phyloP scores from a whole-genome alignment of 2,329 filamentous ascomycete genomes.

The Aureobasidium sp. region DNA sequence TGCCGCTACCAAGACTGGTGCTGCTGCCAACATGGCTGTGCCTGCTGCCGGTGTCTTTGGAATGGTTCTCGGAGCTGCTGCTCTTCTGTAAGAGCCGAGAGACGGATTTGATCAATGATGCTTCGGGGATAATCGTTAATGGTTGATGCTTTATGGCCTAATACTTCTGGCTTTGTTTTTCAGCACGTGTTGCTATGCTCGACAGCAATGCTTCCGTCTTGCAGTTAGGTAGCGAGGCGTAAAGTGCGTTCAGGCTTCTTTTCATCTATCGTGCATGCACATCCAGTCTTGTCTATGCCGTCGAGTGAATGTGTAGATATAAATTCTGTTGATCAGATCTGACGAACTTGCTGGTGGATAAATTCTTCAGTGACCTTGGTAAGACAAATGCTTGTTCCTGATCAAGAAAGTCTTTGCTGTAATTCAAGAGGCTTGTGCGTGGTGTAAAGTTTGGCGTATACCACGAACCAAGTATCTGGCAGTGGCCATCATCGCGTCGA shows the following conservation, averaged over 20 bases:
- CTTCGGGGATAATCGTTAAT: background rate
- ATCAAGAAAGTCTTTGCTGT: too few relatives aligned
- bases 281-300: too few relatives aligned
- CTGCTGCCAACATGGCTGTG: constrained; percentile 5
- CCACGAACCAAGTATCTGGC: too few relatives aligned
- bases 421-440: too few relatives aligned
- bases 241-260: background rate
- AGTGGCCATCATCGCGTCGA: too few relatives aligned
- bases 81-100: constrained; percentile 9
- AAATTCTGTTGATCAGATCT: background rate
- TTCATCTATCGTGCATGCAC: background rate
- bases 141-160: background rate
- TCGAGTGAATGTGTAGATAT: too few relatives aligned
- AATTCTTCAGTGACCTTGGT: too few relatives aligned
- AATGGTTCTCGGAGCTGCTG: constrained; percentile 12
- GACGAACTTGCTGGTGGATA: too few relatives aligned
- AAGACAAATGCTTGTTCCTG: too few relatives aligned
- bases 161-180: background rate
- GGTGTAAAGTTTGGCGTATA: too few relatives aligned
- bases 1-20: constrained; percentile 3
- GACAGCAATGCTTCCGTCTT: background rate
- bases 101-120: background rate
- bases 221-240: background rate
- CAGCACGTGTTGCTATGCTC: background rate
- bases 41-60: constrained; percentile 11